Percentiles rank a stretch among this genome's conserved stretches.
Evolutionary conservation across 441 rosid genomes (phyloP).

Genomic region (Capsella rubella): DNA sequence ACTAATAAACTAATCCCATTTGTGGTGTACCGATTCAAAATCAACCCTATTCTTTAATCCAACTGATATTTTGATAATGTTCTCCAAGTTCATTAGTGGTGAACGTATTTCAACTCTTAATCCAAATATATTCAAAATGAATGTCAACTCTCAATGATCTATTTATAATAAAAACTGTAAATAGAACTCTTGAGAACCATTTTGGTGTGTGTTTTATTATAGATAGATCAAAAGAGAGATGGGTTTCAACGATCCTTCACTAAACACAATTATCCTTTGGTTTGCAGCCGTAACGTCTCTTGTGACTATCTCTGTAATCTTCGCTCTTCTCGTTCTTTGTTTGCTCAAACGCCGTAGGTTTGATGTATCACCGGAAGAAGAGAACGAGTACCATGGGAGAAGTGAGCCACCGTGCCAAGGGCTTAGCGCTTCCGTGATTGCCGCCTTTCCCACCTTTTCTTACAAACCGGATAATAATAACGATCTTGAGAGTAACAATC

Average conservation of each 20-base stretch:
- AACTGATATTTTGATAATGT: conserved; percentile 32
- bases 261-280: conserved; percentile 37
- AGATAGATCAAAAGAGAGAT: conserved; percentile 34
- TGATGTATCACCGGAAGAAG: conserved; percentile 26
- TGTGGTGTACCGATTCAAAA: conserved; percentile 41
- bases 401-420: conserved; percentile 45
- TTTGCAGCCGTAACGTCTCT: conserved; percentile 39
- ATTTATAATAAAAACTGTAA: neutral
- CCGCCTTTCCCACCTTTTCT: conserved; percentile 52
- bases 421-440: conserved; percentile 54
- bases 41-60: conserved; percentile 25
- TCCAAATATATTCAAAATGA: conserved; percentile 39
- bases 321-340: conserved; percentile 3
- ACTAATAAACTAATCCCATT: conserved; percentile 21
- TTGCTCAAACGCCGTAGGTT: conserved; percentile 38
- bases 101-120: conserved; percentile 38
- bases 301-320: conserved; percentile 33
- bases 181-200: neutral
- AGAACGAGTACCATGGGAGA: neutral
- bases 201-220: conserved; percentile 22
- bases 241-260: conserved; percentile 37
- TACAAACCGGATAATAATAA: conserved; percentile 38
- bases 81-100: conserved; percentile 30
- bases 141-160: conserved; percentile 46
- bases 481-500: conserved; percentile 37